These are phyloP conservation scores for Nannochloris sp. DNA, from an alignment of 139 green algal genomes.

Conservation along the genomic window DNA sequence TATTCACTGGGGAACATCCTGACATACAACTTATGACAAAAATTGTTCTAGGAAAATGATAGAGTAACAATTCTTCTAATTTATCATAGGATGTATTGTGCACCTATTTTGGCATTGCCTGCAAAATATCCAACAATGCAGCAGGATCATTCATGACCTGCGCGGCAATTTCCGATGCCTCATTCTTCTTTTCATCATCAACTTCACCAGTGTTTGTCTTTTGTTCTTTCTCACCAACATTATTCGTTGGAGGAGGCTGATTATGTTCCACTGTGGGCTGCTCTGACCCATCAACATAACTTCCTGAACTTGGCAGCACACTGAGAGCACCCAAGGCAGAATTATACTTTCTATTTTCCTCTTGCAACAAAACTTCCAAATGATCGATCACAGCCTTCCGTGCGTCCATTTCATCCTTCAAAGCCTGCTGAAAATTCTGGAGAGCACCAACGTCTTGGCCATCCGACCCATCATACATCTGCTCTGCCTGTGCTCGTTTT, in stretches of 20 bases:
- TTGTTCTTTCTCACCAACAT: neutral
- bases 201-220: neutral
- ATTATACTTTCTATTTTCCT: neutral
- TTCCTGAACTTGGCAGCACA: neutral
- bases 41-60: slow-evolving; percentile 31
- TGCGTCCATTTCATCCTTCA: neutral
- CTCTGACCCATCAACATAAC: neutral
- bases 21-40: slow-evolving; percentile 52
- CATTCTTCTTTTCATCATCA: slow-evolving; percentile 1
- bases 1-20: slow-evolving; percentile 51
- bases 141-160: slow-evolving; percentile 14
- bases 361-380: neutral
- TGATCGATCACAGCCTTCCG: neutral
- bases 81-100: neutral
- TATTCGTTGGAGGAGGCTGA: neutral
- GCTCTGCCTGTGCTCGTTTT: too few relatives aligned
- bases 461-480: too few relatives aligned
- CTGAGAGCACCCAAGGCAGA: neutral
- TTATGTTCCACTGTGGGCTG: neutral
- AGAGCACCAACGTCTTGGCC: neutral
- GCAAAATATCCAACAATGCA: slow-evolving; percentile 20
- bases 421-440: neutral
- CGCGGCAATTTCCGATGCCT: slow-evolving; percentile 17
- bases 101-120: neutral
- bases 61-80: neutral